These are phyloP conservation scores for Gynochthodes officinalis DNA, from an alignment of 257 asterid genomes.

Conservation along the genomic window DNA sequence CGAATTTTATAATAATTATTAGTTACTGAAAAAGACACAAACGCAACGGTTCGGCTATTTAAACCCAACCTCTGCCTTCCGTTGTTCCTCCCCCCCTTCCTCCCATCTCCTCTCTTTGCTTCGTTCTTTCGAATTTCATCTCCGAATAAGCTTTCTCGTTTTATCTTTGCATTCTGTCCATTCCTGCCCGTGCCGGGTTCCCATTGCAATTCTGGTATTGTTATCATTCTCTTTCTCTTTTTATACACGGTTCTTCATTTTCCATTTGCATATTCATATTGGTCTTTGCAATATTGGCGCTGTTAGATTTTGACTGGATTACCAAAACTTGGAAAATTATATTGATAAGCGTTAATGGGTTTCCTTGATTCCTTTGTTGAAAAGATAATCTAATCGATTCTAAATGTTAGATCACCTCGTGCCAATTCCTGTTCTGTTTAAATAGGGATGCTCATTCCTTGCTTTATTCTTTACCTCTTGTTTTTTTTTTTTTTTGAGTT, in stretches of 20 bases:
- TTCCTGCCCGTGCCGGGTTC: background rate
- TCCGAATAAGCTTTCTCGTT: background rate
- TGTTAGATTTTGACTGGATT: background rate
- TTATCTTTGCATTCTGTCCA: background rate
- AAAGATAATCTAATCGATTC: background rate
- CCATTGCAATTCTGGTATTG: slow-evolving; percentile 17
- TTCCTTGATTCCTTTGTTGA: background rate
- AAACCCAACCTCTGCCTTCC: slow-evolving; percentile 13
- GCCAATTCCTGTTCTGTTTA: background rate
- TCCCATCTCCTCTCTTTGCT: background rate
- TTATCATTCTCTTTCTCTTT: slow-evolving; percentile 4
- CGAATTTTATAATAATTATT: too few relatives aligned
- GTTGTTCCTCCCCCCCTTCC: slow-evolving; percentile 30
- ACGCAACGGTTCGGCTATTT: slow-evolving; percentile 28
- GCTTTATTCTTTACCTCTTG: background rate
- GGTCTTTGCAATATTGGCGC: background rate
- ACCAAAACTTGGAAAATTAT: background rate
- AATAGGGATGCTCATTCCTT: background rate
- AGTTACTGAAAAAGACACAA: slow-evolving; percentile 14
- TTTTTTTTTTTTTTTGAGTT: background rate
- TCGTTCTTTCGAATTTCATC: slow-evolving; percentile 8
- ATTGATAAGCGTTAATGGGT: background rate
- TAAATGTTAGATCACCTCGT: background rate
- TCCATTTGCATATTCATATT: background rate
- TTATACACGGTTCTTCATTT: background rate